Evolutionary conservation across 345 rosid genomes (phyloP).

Genomic region (Bruguiera parviflora): DNA sequence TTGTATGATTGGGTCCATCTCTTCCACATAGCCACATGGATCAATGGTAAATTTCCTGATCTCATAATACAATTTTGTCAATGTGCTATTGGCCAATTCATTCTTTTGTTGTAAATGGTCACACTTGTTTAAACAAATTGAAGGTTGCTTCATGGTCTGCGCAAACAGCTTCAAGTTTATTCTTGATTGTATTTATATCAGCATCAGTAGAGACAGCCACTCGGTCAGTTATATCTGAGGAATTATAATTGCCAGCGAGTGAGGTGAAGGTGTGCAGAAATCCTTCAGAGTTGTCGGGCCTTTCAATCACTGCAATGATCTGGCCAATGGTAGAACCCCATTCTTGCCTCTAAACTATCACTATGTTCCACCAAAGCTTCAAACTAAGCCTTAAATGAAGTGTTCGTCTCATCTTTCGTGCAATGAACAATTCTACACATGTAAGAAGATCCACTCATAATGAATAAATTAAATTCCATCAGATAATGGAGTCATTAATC

Average conservation of each 20-base stretch:
- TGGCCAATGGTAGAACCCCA: slow-evolving; percentile 42
- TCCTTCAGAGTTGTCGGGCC: slow-evolving; percentile 50
- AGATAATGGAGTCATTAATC: too few relatives aligned
- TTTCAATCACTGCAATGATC: slow-evolving; percentile 47
- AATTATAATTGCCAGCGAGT: slow-evolving; percentile 26
- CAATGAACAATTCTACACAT: too few relatives aligned
- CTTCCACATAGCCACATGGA: slow-evolving; percentile 38
- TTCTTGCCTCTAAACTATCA: too few relatives aligned
- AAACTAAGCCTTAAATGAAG: slow-evolving; percentile 37
- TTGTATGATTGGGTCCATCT: slow-evolving; percentile 23
- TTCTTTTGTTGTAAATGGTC: slow-evolving; percentile 35
- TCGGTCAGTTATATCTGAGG: slow-evolving; percentile 39
- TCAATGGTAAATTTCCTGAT: slow-evolving; percentile 46
- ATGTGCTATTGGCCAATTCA: background rate
- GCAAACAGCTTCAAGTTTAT: slow-evolving; percentile 48
- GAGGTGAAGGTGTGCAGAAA: slow-evolving; percentile 22
- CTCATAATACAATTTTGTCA: slow-evolving; percentile 41
- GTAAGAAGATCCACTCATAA: too few relatives aligned
- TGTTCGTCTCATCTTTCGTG: too few relatives aligned
- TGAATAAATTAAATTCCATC: too few relatives aligned
- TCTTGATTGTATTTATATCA: slow-evolving; percentile 48
- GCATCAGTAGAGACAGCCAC: slow-evolving; percentile 48
- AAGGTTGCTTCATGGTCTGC: slow-evolving; percentile 42
- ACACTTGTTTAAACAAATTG: slow-evolving; percentile 41
- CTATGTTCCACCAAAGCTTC: slow-evolving; percentile 49